Base-by-base conservation (phyloP, 768 basidiomycete species). In the Nidularia pulvinata region DNA sequence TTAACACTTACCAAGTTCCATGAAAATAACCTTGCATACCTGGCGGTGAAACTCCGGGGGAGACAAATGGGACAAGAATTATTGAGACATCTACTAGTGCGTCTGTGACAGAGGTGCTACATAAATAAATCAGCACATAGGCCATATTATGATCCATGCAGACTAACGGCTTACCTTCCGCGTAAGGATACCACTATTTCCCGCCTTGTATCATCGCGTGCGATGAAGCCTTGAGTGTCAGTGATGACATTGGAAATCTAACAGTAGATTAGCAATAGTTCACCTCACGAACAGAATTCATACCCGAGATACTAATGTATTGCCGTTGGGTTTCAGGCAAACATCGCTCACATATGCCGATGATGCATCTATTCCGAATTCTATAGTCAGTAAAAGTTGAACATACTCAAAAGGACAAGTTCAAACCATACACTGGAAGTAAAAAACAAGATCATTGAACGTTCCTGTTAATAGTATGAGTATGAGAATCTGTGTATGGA, bases 201-300 rank as follows among this genome's bases (percentile, higher is more conserved):
- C 55, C 73, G 74, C 36, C 72, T 65, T 4, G 57, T 49, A 36
- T 71, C 70, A 58, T 83, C 81, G 33, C 80, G 69, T 33, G 76
- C 80, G 14, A 83, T 69, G 56, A 74, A 81, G 25, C 81, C 80
- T 57, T 75, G 74, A 11, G 78, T 67, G 54, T 79, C 79, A 16
- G 77, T 75, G 1, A 69, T 22, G 13, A 66, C 54, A 53, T 76
- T 77, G 1, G 68, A 67, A 49, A 82, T 72, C 81, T 82, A 50
- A 13, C 50, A 36, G 46, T 10, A 39, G 4, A n/a, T 10, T 19
- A 42, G n/a, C 33, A 9, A n/a, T n/a, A n/a, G n/a, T n/a, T 25
- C 25, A 37, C n/a, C n/a, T 6, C 30, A 33, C 30, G 42, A 37
- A 32, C 7, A 5, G 42, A n/a, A 46, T 34, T 25, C 47, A 7